phyloP scores from a whole-genome alignment of 441 rosid genomes.

The Aquilaria agallochum region DNA sequence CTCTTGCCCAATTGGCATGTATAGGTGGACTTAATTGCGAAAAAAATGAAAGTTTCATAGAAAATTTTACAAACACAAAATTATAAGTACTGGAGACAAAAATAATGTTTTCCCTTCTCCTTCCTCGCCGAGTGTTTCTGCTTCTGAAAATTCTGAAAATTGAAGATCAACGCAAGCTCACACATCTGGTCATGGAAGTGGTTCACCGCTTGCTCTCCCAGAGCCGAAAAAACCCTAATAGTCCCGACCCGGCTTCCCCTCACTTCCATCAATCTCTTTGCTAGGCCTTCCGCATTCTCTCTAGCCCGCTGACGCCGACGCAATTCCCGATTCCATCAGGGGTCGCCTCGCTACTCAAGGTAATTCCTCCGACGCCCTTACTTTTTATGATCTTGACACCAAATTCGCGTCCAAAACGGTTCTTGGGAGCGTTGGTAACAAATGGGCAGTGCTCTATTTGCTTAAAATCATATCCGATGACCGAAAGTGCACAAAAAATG shows the following conservation, averaged over 20 bases:
- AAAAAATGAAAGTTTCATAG: too few relatives aligned
- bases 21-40: too few relatives aligned
- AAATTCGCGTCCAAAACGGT: conserved; percentile 77
- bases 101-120: too few relatives aligned
- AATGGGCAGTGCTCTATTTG: conserved; percentile 85
- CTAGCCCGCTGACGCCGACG: conserved; percentile 77
- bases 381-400: conserved; percentile 74
- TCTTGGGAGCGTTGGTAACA: conserved; percentile 78
- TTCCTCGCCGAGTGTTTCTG: not conserved
- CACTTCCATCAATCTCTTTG: conserved; percentile 55
- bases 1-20: too few relatives aligned
- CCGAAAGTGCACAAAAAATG: conserved; percentile 31
- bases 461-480: conserved; percentile 79
- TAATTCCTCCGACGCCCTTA: conserved; percentile 82
- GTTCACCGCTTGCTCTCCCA: conserved; percentile 69
- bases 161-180: conserved; percentile 65
- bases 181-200: conserved; percentile 82
- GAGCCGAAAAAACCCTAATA: conserved; percentile 33
- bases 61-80: too few relatives aligned
- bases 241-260: conserved; percentile 34
- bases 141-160: conserved; percentile 49
- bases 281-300: conserved; percentile 79
- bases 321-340: conserved; percentile 86
- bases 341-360: conserved; percentile 92
- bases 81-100: too few relatives aligned